These are phyloP conservation scores for Phellopilus nigrolimitatus DNA, from an alignment of 1,284 basidiomycete genomes.

Conservation along the genomic window DNA sequence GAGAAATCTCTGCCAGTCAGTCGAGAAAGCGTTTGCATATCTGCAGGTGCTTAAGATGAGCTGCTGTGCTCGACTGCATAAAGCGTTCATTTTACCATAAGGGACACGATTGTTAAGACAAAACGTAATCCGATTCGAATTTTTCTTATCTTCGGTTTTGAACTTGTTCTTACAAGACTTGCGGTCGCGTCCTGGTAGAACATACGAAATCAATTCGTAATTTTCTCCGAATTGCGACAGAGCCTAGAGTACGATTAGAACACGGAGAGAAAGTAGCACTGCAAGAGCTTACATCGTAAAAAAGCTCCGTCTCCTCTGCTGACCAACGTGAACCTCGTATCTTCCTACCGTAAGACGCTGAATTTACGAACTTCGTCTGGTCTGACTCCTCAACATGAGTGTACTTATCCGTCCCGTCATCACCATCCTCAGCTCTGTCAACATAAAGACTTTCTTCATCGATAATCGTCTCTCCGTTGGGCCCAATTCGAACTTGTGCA, in stretches of 20 bases:
- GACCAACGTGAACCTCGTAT: constrained; percentile 78
- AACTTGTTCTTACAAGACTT: constrained; percentile 90
- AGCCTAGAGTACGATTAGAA: constrained; percentile 44
- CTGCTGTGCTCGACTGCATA: neutral
- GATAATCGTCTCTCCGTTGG: constrained; percentile 76
- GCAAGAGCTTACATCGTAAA: constrained; percentile 69
- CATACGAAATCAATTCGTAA: constrained; percentile 84
- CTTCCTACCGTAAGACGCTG: constrained; percentile 74
- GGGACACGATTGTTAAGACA: constrained; percentile 64
- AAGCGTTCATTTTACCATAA: constrained; percentile 43
- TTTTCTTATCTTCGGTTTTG: constrained; percentile 80
- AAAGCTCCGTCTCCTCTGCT: constrained; percentile 79
- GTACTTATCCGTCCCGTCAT: constrained; percentile 59
- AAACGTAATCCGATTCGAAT: constrained; percentile 62
- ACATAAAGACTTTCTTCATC: constrained; percentile 78
- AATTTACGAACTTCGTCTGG: constrained; percentile 78
- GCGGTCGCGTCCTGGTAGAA: constrained; percentile 81
- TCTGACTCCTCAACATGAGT: constrained; percentile 83
- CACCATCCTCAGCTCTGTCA: constrained; percentile 51
- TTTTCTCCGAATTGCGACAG: constrained; percentile 87
- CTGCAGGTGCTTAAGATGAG: too few species aligned
- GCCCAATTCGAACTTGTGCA: constrained; percentile 76
- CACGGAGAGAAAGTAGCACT: neutral
- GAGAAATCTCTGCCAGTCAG: constrained; percentile 81
- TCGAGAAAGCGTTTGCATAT: constrained; percentile 62